Evolutionary conservation across 768 basidiomycete species (phyloP), one percentile per base, ranked within the genome.

Genomic region (Butyriboletus loyo): DNA sequence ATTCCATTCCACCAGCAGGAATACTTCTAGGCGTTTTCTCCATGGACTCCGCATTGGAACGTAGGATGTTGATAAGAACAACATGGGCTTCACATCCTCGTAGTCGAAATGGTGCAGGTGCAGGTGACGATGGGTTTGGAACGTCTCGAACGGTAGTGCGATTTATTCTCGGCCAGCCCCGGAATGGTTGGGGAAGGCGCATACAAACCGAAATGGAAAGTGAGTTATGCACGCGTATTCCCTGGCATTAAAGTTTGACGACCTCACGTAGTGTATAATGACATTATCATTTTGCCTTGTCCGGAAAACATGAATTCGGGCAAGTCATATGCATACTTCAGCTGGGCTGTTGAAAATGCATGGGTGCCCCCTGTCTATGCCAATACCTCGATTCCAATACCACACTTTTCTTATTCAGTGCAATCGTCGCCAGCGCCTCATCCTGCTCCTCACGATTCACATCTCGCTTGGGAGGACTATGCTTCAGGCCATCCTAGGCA

Each of bases 241-340:
- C 45, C 21, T 50, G 50, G 13, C 41, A 57, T 40, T 41, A 9
- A 24, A 11, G 46, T 36, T 61, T 47, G 49, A 34, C 24, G 46
- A 51, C 6, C 7, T 39, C 38, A 1, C n/a, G 32, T 65, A 92
- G 90, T 81, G 67, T 92, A 85, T 68, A 88, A 92, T 63, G 92
- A 94, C 67, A 87, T 95, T 52, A 75, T 93, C 56, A 77, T 95
- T 43, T 77, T 97, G 39, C 89, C 92, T 25, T 84, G 86, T 39
- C 64, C 81, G 10, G 96, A 98, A 73, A 97, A 98, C 70, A 98
- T 98, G 96, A 98, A 98, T 70, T 75, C 80, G 43, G 96, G 96
- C 51, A 98, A 98, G 71, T 89, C 90, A 5, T 79, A 96, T 65
- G 82, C 87, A 2, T 98, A 86, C 73, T 98, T 94, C 75, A 82